Conservation (phyloP, 495 filamentous ascomycete species). For the Aspergillus kassunensis region DNA sequence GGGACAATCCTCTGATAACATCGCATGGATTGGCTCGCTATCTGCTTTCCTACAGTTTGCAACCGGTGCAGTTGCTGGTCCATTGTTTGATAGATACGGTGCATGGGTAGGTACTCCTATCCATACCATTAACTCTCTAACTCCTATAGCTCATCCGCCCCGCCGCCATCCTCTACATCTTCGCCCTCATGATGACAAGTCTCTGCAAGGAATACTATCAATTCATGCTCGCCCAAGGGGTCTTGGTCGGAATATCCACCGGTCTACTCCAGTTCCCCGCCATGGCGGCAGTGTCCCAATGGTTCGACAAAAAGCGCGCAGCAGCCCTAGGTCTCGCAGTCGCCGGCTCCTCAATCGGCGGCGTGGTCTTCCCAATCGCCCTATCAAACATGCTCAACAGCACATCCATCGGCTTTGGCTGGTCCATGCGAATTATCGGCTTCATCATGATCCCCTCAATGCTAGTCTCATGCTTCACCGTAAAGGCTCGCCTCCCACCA, state of each 20-base stretch:
- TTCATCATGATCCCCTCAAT: slow-evolving; percentile 54
- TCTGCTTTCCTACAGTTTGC: slow-evolving; percentile 30
- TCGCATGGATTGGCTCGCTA: slow-evolving; percentile 45
- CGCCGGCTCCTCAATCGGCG: slow-evolving; percentile 33
- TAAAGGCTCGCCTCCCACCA: slow-evolving; percentile 22
- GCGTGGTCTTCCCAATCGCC: slow-evolving; percentile 29
- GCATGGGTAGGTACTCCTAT: slow-evolving; percentile 10
- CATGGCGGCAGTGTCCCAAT: slow-evolving; percentile 26
- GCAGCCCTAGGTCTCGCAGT: slow-evolving; percentile 33
- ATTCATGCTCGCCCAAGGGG: slow-evolving; percentile 24
- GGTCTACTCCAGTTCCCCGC: slow-evolving; percentile 21
- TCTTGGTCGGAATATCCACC: slow-evolving; percentile 15
- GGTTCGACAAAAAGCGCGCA: slow-evolving; percentile 32
- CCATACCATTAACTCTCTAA: neutral
- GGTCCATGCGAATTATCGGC: slow-evolving; percentile 61
- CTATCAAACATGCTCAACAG: slow-evolving; percentile 21
- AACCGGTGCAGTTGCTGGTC: slow-evolving; percentile 21
- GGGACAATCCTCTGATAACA: slow-evolving; percentile 21
- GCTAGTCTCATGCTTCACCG: slow-evolving; percentile 32
- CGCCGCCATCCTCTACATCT: slow-evolving; percentile 18
- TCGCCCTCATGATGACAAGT: slow-evolving; percentile 46
- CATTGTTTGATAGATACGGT: slow-evolving; percentile 27
- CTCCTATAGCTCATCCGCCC: slow-evolving; percentile 9
- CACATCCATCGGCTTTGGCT: slow-evolving; percentile 44
- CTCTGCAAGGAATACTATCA: slow-evolving; percentile 32